Evolutionary conservation across 495 filamentous ascomycete genomes (phyloP).

Genomic region (Talaromyces ruber): DNA sequence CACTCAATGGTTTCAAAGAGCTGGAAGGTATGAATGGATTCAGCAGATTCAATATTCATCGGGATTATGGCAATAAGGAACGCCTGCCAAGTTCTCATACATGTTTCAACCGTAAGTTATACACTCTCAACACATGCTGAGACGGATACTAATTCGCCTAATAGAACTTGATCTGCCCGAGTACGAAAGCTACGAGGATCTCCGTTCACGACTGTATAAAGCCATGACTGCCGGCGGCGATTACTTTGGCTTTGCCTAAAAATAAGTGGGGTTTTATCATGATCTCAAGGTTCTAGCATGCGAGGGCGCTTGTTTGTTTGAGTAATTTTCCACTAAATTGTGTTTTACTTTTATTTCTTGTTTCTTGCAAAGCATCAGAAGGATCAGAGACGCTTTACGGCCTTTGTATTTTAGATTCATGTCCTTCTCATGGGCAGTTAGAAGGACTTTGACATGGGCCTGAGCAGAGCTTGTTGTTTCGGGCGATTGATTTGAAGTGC

Average conservation of each 20-base stretch:
- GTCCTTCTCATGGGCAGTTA: not conserved
- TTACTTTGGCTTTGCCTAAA: conserved; percentile 94
- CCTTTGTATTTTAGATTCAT: conserved; percentile 6
- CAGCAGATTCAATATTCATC: conserved; percentile 96
- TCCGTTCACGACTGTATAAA: conserved; percentile 80
- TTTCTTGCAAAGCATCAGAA: not conserved
- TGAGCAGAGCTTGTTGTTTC: not conserved
- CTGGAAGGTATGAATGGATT: conserved; percentile 99
- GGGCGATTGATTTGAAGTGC: conserved; percentile 30
- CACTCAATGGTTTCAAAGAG: conserved; percentile 97
- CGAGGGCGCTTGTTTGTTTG: conserved; percentile 32
- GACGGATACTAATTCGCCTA: conserved; percentile 22
- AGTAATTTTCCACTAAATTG: not conserved
- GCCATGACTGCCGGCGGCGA: conserved; percentile 94
- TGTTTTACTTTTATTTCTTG: conserved; percentile 1
- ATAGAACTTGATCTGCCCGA: conserved; percentile 97
- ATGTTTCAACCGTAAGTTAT: conserved; percentile 95
- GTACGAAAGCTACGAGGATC: conserved; percentile 90
- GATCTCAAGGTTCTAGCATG: conserved; percentile 28
- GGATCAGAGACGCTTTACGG: conserved; percentile 1
- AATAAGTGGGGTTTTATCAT: conserved; percentile 4
- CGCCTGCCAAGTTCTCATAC: conserved; percentile 94
- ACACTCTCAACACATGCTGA: not conserved
- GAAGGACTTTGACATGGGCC: not conserved
- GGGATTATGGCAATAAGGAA: conserved; percentile 97